Evolutionary conservation across 495 filamentous ascomycete species (phyloP).

Genomic region (Annulohypoxylon bovei): DNA sequence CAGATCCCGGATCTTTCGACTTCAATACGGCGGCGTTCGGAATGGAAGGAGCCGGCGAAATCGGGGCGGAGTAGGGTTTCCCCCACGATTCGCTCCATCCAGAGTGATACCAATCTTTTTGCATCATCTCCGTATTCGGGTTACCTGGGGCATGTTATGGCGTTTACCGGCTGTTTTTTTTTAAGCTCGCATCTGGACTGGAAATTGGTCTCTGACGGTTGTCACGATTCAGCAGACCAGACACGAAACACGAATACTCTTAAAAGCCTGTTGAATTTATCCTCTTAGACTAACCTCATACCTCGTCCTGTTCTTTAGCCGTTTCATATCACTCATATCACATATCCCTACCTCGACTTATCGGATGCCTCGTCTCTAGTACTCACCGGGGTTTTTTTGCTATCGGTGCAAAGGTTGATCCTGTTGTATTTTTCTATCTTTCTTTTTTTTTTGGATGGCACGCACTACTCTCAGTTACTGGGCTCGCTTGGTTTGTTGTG

Average conservation of each 20-base stretch:
- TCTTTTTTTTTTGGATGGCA: slow-evolving; percentile 7
- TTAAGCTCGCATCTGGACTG: slow-evolving; percentile 47
- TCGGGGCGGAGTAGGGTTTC: slow-evolving; percentile 59
- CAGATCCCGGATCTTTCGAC: slow-evolving; percentile 54
- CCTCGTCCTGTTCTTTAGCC: slow-evolving; percentile 17
- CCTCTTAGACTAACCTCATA: slow-evolving; percentile 39
- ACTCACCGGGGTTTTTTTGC: neutral
- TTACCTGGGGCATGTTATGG: slow-evolving; percentile 45
- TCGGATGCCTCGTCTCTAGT: neutral
- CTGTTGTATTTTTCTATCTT: slow-evolving; percentile 22
- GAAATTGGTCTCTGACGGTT: slow-evolving; percentile 43
- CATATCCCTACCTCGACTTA: slow-evolving; percentile 21
- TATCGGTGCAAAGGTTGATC: slow-evolving; percentile 17
- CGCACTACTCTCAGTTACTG: slow-evolving; percentile 6
- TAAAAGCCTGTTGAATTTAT: slow-evolving; percentile 39
- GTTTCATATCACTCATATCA: slow-evolving; percentile 27
- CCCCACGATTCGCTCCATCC: neutral
- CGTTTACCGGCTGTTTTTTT: slow-evolving; percentile 45
- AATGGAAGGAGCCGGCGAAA: slow-evolving; percentile 57
- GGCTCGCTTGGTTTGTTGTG: slow-evolving; percentile 17
- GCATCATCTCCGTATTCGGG: slow-evolving; percentile 33
- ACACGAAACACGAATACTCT: slow-evolving; percentile 44
- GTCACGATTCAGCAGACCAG: slow-evolving; percentile 40
- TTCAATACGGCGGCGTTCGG: slow-evolving; percentile 54
- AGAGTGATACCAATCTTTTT: slow-evolving; percentile 24